Evolutionary conservation across 164 flowering plant species (phyloP).

Genomic region (Kingdonia uniflora): DNA sequence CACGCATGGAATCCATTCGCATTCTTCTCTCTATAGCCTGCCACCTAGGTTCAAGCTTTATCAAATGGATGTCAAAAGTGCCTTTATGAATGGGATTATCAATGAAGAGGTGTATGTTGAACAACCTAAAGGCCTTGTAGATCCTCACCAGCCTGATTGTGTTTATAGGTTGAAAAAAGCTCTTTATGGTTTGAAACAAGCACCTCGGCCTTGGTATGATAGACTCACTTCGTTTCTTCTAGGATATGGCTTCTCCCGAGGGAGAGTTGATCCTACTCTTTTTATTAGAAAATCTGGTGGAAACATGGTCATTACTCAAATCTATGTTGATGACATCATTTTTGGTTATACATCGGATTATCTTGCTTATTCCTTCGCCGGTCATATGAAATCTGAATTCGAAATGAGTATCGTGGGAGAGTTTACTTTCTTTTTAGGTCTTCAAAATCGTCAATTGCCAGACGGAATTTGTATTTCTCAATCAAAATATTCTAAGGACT

Average conservation of each 20-base stretch:
- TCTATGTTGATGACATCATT: not conserved
- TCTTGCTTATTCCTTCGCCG: not conserved
- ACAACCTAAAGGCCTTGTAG: too few species aligned
- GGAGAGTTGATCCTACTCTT: not conserved
- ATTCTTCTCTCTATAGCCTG: too few species aligned
- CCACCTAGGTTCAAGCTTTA: too few species aligned
- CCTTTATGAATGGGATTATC: too few species aligned
- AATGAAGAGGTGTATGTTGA: too few species aligned
- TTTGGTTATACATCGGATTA: not conserved
- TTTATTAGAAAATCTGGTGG: not conserved
- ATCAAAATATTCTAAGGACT: not conserved
- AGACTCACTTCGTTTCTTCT: not conserved
- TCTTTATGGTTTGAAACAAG: too few species aligned
- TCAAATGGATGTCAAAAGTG: too few species aligned
- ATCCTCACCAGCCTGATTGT: too few species aligned
- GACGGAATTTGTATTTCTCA: not conserved
- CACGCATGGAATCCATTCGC: too few species aligned
- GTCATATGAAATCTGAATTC: not conserved
- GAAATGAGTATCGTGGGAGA: not conserved
- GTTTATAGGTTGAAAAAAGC: too few species aligned
- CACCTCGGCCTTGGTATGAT: not conserved
- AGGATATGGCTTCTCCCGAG: not conserved
- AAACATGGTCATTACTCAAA: not conserved
- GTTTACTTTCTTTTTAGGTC: not conserved
- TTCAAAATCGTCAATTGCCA: not conserved